Percentiles rank a stretch among this genome's conserved stretches.
Evolutionary conservation across 352 stramenopile species (phyloP).

Genomic region (Aphanomyces cochlioides): DNA sequence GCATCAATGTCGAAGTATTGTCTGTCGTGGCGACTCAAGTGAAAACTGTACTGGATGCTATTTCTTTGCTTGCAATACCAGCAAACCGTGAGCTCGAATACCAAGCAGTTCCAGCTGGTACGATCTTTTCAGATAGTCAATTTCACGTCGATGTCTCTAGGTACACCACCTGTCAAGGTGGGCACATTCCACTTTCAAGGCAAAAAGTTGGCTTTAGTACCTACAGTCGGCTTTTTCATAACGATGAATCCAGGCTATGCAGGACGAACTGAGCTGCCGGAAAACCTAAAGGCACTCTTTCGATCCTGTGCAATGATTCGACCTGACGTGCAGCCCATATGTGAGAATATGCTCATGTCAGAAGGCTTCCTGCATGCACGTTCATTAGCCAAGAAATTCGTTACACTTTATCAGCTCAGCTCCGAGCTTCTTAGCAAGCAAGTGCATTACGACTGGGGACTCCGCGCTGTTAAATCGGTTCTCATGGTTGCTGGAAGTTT

Average conservation of each 20-base stretch:
- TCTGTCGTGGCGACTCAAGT: constrained; percentile 95
- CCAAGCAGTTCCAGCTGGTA: constrained; percentile 25
- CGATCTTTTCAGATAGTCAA: not conserved
- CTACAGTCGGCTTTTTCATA: constrained; percentile 90
- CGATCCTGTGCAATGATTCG: constrained; percentile 91
- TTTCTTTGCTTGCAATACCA: constrained; percentile 36
- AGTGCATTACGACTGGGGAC: constrained; percentile 93
- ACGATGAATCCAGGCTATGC: constrained; percentile 94
- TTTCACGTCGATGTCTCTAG: constrained; percentile 29
- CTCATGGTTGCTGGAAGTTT: constrained; percentile 92
- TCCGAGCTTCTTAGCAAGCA: constrained; percentile 83
- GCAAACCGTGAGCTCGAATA: constrained; percentile 34
- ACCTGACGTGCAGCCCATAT: constrained; percentile 88
- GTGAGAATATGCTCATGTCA: constrained; percentile 94
- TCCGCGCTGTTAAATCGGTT: constrained; percentile 95
- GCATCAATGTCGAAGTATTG: constrained; percentile 95
- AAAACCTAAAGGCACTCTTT: constrained; percentile 92
- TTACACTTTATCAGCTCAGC: constrained; percentile 87
- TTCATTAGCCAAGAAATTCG: constrained; percentile 82
- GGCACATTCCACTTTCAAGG: constrained; percentile 89
- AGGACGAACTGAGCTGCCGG: constrained; percentile 85
- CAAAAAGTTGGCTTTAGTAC: constrained; percentile 75
- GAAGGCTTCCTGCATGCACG: constrained; percentile 88
- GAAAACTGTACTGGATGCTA: constrained; percentile 95
- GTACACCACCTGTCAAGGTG: constrained; percentile 38